Base-by-base conservation (phyloP, 305 asterid genomes). In the Euphrasia arctica region DNA sequence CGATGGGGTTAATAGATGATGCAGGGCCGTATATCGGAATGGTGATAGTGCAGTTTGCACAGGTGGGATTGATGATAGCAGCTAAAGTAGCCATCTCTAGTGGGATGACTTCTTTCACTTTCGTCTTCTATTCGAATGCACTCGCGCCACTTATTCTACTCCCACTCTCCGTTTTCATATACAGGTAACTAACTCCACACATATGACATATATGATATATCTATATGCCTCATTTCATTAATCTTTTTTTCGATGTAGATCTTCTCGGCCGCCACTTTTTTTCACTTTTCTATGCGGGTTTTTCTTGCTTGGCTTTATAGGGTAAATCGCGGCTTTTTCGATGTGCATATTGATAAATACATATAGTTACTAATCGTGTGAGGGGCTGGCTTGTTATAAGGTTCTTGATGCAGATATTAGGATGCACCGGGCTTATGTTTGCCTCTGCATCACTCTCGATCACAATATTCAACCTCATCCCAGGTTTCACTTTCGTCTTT, bases 241-340 rank as follows among this genome's bases (percentile, higher is more conserved):
- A 22, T 39, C 43, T 62, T 13, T 56, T 28, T 49, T 34, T n/a
- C 62, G 3, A 11, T 54, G 80, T 57, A 81, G 86, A 72, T 83
- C 91, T 42, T 27, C 66, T 61, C 78, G 60, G 48, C 95, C 85
- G 3, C 85, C 82, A 0, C 81, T 83, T 43, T 41, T 66, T 50
- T 60, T 54, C 55, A 56, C 78, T 32, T 80, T 86, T 76, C 61
- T 77, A 4, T 59, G 66, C 9, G 86, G 87, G 22, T 83, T 85
- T 69, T 80, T 86, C 80, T 59, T 82, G 77, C 86, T 86, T 43
- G 95, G 91, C 4, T 62, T 86, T 32, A n/a, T 80, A 1, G 95
- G 95, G 90, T 86, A 78, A 14, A 15, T 18, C 36, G 22, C 22
- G 22, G 1, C 11, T 51, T 22, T 50, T 10, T 43, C 5, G 2